Evolutionary conservation across 768 basidiomycete genomes (phyloP).

Genomic region (Lyophyllum decastes): DNA sequence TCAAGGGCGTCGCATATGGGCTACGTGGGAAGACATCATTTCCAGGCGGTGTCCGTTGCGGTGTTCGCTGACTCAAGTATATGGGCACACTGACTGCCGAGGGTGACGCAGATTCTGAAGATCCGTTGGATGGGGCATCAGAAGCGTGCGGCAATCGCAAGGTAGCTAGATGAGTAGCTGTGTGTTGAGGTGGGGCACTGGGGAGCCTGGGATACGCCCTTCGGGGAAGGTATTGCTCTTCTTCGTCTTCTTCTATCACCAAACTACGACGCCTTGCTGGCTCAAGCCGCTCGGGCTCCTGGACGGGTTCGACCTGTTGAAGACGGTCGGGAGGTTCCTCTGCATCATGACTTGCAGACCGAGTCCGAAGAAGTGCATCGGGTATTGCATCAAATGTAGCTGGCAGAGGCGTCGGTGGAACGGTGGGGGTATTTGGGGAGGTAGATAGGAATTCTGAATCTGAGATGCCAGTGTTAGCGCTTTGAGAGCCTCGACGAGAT

Average conservation of each 20-base stretch:
- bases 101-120: constrained; percentile 43
- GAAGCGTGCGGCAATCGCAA: constrained; percentile 49
- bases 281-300: constrained; percentile 40
- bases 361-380: constrained; percentile 36
- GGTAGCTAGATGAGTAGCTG: constrained; percentile 29
- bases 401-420: constrained; percentile 54
- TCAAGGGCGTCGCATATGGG: constrained; percentile 71
- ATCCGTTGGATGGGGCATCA: constrained; percentile 50
- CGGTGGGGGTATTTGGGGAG: constrained; percentile 61
- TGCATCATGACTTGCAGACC: constrained; percentile 37
- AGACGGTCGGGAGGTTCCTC: constrained; percentile 28
- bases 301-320: constrained; percentile 13
- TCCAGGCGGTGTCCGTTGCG: constrained; percentile 49
- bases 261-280: constrained; percentile 58
- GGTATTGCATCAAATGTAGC: constrained; percentile 35
- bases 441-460: constrained; percentile 51
- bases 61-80: constrained; percentile 45
- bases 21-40: constrained; percentile 66
- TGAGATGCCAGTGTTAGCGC: constrained; percentile 50
- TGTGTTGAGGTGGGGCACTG: constrained; percentile 42
- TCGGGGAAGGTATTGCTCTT: constrained; percentile 46
- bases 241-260: constrained; percentile 72
- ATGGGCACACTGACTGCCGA: constrained; percentile 50
- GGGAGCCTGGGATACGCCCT: constrained; percentile 43
- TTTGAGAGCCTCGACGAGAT: constrained; percentile 47